A percentile compares a stretch with the other conserved stretches of the same genome.
Conservation (phyloP, 139 green algal genomes). For the Chlamydomonas asymmetrica region DNA sequence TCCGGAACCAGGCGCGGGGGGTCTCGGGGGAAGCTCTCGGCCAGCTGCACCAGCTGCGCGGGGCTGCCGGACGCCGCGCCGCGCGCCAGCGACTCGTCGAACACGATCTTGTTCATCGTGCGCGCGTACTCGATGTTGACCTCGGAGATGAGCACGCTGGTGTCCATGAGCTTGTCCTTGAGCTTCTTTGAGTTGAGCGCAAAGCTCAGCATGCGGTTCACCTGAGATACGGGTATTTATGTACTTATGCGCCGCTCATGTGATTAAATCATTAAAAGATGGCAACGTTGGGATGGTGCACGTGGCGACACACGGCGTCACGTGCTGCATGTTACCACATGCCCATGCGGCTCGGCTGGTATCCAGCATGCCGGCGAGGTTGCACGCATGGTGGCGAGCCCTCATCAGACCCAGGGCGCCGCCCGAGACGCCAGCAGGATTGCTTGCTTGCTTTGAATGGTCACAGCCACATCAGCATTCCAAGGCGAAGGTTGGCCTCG, state of each 20-base stretch:
- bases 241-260: too few relatives aligned
- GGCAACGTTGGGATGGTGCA: too few relatives aligned
- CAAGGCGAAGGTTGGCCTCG: too few relatives aligned
- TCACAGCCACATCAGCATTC: too few relatives aligned
- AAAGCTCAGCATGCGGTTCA: slow-evolving; percentile 73
- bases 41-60: slow-evolving; percentile 22
- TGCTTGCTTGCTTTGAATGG: too few relatives aligned
- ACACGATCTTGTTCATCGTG: slow-evolving; percentile 78
- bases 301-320: too few relatives aligned
- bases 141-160: slow-evolving; percentile 68
- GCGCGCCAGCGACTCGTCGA: slow-evolving; percentile 37
- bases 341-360: neutral
- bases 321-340: neutral
- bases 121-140: slow-evolving; percentile 81
- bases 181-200: slow-evolving; percentile 75
- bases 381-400: too few relatives aligned
- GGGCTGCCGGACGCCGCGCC: neutral
- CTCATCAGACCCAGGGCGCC: too few relatives aligned
- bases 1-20: slow-evolving; percentile 18
- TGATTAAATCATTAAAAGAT: too few relatives aligned
- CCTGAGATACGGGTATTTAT: slow-evolving; percentile 10
- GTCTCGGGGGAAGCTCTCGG: slow-evolving; percentile 18
- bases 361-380: too few relatives aligned
- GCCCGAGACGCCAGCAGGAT: too few relatives aligned
- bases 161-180: slow-evolving; percentile 78